Conservation (phyloP, 1,284 basidiomycete species). For the Sporisorium iseilematis-ciliati region DNA sequence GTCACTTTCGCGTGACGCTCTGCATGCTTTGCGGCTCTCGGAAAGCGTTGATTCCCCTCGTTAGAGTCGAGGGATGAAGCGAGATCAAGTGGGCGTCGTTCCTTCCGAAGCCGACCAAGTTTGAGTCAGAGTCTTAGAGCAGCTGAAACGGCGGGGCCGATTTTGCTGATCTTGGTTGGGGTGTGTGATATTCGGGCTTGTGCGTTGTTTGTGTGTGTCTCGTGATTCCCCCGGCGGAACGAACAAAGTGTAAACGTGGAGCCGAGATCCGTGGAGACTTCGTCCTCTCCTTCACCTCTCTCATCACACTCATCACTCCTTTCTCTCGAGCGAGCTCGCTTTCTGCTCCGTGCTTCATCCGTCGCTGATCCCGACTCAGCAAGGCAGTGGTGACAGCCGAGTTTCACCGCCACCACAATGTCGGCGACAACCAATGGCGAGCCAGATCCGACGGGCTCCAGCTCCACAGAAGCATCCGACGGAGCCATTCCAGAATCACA, state of each 20-base stretch:
- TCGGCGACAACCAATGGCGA: constrained; percentile 26
- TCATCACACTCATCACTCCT: background rate
- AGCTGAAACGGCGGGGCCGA: background rate
- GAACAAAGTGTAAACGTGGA: constrained; percentile 2
- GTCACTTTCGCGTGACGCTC: background rate
- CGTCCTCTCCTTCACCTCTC: background rate
- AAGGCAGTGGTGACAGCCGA: background rate
- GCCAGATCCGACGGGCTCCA: constrained; percentile 10
- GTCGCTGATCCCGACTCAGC: constrained; percentile 6
- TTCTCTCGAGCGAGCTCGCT: background rate
- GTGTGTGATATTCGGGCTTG: too few species aligned
- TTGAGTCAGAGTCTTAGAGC: too few species aligned
- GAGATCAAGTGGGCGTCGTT: too few species aligned
- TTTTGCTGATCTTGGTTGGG: constrained; percentile 8
- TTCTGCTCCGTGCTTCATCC: background rate
- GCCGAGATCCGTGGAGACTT: background rate
- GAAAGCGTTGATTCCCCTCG: too few species aligned
- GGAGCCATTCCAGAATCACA: constrained; percentile 29
- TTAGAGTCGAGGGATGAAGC: too few species aligned
- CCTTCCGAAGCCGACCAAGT: too few species aligned
- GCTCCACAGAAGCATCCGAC: constrained; percentile 10
- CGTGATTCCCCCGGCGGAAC: background rate
- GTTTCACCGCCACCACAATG: constrained; percentile 16
- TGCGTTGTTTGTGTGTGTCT: background rate
- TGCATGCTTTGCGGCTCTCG: too few species aligned